phyloP scores from a whole-genome alignment of 2,329 filamentous ascomycete species.

The Hysterium pulicare region DNA sequence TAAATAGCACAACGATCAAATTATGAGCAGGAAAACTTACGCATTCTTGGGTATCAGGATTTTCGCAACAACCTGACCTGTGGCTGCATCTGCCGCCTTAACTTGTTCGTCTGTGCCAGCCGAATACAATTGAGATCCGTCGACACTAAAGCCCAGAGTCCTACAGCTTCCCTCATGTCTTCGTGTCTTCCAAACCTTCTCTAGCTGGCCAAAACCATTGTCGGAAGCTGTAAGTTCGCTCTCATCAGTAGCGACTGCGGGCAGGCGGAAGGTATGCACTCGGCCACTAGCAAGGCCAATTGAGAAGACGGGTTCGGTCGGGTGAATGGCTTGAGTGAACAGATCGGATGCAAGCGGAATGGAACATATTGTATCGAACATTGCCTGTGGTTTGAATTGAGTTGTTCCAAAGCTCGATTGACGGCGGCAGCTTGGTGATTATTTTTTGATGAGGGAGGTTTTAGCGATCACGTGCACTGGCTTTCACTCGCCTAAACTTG shows the following conservation, averaged over 20 bases:
- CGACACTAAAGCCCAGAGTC: constrained; percentile 71
- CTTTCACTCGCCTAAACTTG: no score
- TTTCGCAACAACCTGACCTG: constrained; percentile 72
- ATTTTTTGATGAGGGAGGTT: no score
- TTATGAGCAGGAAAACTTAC: constrained; percentile 16
- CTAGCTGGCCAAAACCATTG: constrained; percentile 70
- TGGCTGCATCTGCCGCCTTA: constrained; percentile 57
- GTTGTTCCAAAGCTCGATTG: no score
- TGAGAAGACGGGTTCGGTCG: constrained; percentile 76
- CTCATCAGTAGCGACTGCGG: constrained; percentile 52
- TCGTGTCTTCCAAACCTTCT: constrained; percentile 79
- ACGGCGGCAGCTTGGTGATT: no score
- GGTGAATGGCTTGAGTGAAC: constrained; percentile 85
- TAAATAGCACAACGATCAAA: background rate
- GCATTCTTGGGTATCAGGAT: constrained; percentile 64
- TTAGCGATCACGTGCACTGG: no score
- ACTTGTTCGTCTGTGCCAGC: constrained; percentile 62
- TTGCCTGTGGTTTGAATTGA: constrained; percentile 38
- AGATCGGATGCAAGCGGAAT: constrained; percentile 82
- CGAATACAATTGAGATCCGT: constrained; percentile 66
- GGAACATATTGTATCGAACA: constrained; percentile 91
- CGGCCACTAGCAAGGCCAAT: constrained; percentile 83
- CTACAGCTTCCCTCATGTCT: constrained; percentile 94
- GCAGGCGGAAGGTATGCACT: constrained; percentile 77
- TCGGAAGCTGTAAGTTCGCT: constrained; percentile 52